Conservation (phyloP, 805 yeast species). For the Saccharomyces eubayanus region DNA sequence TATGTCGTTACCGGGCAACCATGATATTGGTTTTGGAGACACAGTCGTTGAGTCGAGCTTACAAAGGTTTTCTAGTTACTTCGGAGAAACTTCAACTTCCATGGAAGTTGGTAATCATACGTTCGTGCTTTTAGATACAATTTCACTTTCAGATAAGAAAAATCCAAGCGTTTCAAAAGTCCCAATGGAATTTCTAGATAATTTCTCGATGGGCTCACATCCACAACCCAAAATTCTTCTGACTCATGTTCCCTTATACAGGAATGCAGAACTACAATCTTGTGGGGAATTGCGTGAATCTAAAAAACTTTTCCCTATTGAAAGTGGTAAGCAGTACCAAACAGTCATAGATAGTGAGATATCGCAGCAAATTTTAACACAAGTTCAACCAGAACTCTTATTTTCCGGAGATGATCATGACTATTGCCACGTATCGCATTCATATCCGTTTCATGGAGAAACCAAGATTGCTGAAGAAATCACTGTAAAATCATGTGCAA, state of each 20-base stretch:
- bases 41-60: constrained; percentile 49
- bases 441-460: constrained; percentile 19
- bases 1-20: constrained; percentile 77
- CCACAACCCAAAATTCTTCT: constrained; percentile 56
- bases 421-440: constrained; percentile 72
- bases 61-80: constrained; percentile 57
- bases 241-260: constrained; percentile 80
- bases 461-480: constrained; percentile 50
- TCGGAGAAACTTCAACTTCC: constrained; percentile 59
- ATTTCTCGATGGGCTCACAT: constrained; percentile 26
- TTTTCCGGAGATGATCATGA: constrained; percentile 98
- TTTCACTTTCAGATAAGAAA: constrained; percentile 60
- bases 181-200: constrained; percentile 46
- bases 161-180: constrained; percentile 37
- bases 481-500: constrained; percentile 80
- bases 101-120: constrained; percentile 61
- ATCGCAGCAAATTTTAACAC: constrained; percentile 48
- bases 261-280: constrained; percentile 49
- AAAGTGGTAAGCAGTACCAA: constrained; percentile 78
- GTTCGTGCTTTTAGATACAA: constrained; percentile 69
- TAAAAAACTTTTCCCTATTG: constrained; percentile 53
- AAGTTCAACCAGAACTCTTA: constrained; percentile 55
- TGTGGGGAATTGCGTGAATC: constrained; percentile 82
- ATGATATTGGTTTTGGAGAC: constrained; percentile 90
- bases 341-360: constrained; percentile 66